A percentile compares a stretch with the other conserved stretches of the same genome.
phyloP scores from a whole-genome alignment of 1,284 basidiomycete genomes.

The Microbotryum intermedium region DNA sequence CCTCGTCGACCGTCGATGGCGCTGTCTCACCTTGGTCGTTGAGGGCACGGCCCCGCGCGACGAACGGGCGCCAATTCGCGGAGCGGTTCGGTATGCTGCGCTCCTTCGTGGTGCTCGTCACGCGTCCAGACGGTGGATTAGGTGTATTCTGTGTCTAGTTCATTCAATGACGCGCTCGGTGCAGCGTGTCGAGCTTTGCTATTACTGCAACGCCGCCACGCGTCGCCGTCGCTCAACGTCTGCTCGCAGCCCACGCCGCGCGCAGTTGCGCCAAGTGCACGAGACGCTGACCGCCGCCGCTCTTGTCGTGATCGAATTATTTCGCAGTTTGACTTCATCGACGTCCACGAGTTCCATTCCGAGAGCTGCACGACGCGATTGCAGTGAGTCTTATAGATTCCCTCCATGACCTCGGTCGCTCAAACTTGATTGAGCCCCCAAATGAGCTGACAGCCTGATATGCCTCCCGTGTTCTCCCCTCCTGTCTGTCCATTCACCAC shows the following conservation, averaged over 20 bases:
- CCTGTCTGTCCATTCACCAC: not conserved
- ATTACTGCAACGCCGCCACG: not conserved
- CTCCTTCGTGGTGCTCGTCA: not conserved
- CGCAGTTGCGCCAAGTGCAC: not conserved
- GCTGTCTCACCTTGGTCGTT: not conserved
- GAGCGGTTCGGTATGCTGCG: not conserved
- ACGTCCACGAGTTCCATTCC: constrained; percentile 82
- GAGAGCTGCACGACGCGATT: constrained; percentile 75
- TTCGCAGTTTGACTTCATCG: constrained; percentile 87
- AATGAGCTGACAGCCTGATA: not conserved
- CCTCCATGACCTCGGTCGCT: not conserved
- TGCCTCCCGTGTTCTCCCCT: not conserved
- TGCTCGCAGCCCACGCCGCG: no score
- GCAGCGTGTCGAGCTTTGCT: not conserved
- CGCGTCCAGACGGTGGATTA: not conserved
- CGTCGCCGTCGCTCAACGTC: not conserved
- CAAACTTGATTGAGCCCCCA: no score
- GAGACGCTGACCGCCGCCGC: not conserved
- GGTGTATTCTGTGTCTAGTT: not conserved
- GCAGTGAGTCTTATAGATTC: constrained; percentile 51
- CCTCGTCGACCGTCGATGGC: not conserved
- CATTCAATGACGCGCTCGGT: not conserved
- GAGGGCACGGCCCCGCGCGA: not conserved
- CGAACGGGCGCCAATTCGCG: not conserved
- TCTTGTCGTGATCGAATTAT: not conserved